These are phyloP conservation scores for Rhododendron simsii DNA, from an alignment of 148 eudicot genomes.

Conservation along the genomic window DNA sequence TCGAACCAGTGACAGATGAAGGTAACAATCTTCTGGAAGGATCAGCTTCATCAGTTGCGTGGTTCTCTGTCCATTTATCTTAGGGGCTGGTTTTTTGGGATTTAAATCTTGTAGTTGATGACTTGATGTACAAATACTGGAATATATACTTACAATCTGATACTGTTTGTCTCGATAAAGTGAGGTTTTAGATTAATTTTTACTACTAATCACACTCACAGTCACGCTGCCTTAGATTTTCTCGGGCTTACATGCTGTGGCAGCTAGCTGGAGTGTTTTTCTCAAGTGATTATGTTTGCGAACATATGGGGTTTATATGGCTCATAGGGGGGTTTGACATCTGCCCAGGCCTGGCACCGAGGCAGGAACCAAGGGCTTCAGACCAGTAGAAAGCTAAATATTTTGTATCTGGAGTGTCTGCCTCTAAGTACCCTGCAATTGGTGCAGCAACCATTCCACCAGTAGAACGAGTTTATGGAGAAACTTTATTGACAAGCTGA, in stretches of 20 bases:
- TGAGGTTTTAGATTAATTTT: neutral
- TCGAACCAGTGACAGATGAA: conserved; percentile 74
- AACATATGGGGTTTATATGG: neutral
- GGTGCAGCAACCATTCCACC: neutral
- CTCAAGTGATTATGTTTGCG: neutral
- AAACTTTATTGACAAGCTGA: neutral
- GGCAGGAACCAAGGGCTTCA: neutral
- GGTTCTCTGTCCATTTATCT: neutral
- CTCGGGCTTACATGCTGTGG: neutral
- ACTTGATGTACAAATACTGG: neutral
- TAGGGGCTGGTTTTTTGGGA: neutral
- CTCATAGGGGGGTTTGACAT: neutral
- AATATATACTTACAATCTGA: neutral
- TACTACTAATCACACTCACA: neutral
- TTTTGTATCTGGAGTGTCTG: neutral
- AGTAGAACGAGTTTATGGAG: neutral
- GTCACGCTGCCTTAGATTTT: neutral
- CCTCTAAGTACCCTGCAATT: neutral
- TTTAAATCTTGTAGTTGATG: neutral
- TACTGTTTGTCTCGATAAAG: neutral
- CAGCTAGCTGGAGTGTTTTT: neutral
- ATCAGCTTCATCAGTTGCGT: neutral
- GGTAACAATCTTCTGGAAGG: conserved; percentile 26
- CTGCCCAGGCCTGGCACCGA: neutral
- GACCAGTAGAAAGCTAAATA: neutral